Evolutionary conservation across 148 eudicot species (phyloP).

Genomic region (Cornus kousa): DNA sequence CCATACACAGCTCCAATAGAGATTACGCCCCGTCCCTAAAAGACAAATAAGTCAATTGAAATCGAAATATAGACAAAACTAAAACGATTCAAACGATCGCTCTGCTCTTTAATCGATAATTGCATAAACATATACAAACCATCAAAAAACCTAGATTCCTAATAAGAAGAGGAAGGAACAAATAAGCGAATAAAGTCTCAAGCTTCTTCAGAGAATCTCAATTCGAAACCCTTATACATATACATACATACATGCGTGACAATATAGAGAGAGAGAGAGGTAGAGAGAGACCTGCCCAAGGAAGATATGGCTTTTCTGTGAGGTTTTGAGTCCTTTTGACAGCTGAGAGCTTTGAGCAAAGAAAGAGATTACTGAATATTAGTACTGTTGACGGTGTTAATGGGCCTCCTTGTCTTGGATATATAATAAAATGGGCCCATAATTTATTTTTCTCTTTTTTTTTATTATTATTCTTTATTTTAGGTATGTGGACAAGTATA

Average conservation of each 20-base stretch:
- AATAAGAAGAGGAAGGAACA: not conserved
- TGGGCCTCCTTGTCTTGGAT: not conserved
- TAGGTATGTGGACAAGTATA: too few species aligned
- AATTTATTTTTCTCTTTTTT: too few species aligned
- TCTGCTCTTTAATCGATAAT: not conserved
- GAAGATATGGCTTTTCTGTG: not conserved
- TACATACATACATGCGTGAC: not conserved
- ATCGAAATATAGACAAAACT: not conserved
- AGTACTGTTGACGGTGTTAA: not conserved
- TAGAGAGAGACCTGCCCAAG: slow-evolving; percentile 3
- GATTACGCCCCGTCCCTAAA: not conserved
- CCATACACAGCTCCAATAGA: not conserved
- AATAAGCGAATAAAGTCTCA: not conserved
- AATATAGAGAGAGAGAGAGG: not conserved
- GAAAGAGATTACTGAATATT: not conserved
- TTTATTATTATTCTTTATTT: too few species aligned
- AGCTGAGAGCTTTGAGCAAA: not conserved
- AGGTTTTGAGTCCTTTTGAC: not conserved
- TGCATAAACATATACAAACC: not conserved
- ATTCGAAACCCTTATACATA: not conserved
- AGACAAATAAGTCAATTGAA: not conserved
- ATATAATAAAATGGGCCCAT: not conserved
- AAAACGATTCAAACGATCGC: not conserved
- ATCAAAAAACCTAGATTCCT: not conserved
- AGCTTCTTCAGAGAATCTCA: not conserved